Evolutionary conservation across 345 rosid genomes (phyloP), one percentile per base, ranked within the genome.

Genomic region (Citrus hindsii): DNA sequence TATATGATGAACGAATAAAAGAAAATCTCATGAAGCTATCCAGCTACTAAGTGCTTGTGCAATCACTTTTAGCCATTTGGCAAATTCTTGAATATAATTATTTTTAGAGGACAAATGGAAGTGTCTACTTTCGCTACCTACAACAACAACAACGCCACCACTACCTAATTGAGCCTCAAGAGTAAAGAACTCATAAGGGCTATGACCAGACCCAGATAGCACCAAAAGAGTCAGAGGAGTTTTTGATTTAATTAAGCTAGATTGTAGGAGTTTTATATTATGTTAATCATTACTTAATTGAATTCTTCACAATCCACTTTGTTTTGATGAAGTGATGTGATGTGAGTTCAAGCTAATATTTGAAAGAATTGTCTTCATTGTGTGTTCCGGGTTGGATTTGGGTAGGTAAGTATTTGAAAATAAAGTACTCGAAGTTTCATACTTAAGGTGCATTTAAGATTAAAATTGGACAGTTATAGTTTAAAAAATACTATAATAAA

Each of bases 41-140:
- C 83, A 73, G 80, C 62, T 77, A 71, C 60, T 72, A 19, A 9
- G 22, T 35, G 38, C 71, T 28, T 42, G 7, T 28, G 30, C 25
- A 28, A 70, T 4, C 56, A n/a, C 66, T n/a, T 48, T 9, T 25
- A 18, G 82, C 78, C 87, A 85, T 63, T 67, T 81, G 86, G 72
- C 79, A 28, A 71, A 22, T 56, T 76, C 18, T 64, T 51, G 24
- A 56, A 38, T 40, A 74, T 55, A 21, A 25, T 58, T 64, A 24
- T 28, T 21, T 19, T 46, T 56, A 82, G 76, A 75, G 40, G 82
- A 85, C 86, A 81, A 83, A 77, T 53, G 77, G 84, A 82, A 75
- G 87, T 61, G 59, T 74, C 33, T 16, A 74, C 77, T 69, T 76
- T 21, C 51, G 33, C 28, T 63, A 22, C 42, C 42, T 9, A 38